Evolutionary conservation across 805 yeast species (phyloP), one percentile per base, ranked within the genome.

Genomic region (Middelhovenomyces tepae): DNA sequence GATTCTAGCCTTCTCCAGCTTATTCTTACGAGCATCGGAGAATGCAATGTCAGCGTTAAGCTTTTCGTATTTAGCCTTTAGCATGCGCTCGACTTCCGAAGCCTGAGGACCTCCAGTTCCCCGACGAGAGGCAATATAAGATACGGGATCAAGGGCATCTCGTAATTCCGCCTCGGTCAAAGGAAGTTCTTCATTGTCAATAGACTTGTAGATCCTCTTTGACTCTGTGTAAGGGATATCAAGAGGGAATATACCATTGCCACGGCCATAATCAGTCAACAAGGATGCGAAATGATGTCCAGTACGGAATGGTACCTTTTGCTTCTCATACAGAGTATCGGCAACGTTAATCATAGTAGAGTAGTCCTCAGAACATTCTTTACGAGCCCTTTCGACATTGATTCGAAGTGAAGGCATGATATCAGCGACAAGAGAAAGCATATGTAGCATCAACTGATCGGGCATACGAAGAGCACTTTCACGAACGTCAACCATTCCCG

Each of bases 31-130:
- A n/a, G n/a, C n/a, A n/a, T n/a, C n/a, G n/a, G n/a, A n/a, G n/a
- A n/a, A n/a, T n/a, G n/a, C n/a, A 30, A 21, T n/a, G 27, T 33
- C 36, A 8, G 16, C 7, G 10, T 18, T 22, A 17, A 33, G 27
- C 11, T 20, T 22, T 17, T 20, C 27, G 8, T 22, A 17, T 11
- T 28, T 18, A n/a, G 19, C 23, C 17, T 35, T 14, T n/a, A 36
- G 16, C 39, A 36, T 36, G 11, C 29, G 27, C 15, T 16, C 11
- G 15, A 32, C 36, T 16, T 36, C 36, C 11, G 17, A 15, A 24
- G 32, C 27, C 28, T 36, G 39, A 4, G 39, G 39, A 11, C 39
- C 39, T 10, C 39, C 39, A 16, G 32, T 32, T 10, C 39, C 39
- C 10, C 22, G 13, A 11, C 39, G 31, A n/a, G 36, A 32, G 10